Base-by-base conservation (phyloP, 352 stramenopile genomes). In the Phytophthora cajani region DNA sequence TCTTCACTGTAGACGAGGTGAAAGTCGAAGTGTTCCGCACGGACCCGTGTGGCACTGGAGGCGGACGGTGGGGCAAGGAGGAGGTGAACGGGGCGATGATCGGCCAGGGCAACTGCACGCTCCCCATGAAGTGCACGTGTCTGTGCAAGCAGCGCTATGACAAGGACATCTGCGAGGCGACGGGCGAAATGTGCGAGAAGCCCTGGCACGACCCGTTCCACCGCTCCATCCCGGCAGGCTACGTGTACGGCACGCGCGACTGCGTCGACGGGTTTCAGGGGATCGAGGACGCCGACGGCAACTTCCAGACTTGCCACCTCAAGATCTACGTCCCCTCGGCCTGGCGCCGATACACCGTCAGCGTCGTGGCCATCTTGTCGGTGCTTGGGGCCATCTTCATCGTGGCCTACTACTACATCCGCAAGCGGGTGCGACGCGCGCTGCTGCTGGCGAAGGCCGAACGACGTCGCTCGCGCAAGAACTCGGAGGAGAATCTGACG, bases 221-320 rank as follows among this genome's bases (percentile, higher is more conserved):
- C 23, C 84, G 89, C 17, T 69, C 74, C 21, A 90, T 97, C 36
- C 88, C 88, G 6, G 59, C 82, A 1, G 95, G 95, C 25, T 97
- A 90, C 76, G 79, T 98, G 46, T 99, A 99, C 73, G 96, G 97
- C 36, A 98, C 93, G 6, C 78, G 82, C 21, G 74, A 90, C 62
- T 99, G 97, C 63, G 84, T 85, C 6, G 92, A 96, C 59, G 97
- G 97, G 2, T 99, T 98, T 69, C 92, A 99, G 72, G 97, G 97
- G 5, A 77, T 97, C 38, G 84, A 97, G 47, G 92, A 99, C 64
- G 78, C 72, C 10, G 58, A 97, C 21, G 95, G 97, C 19, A 74
- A 88, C 23, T 98, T 99, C 65, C 67, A 85, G 25, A 98, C 84
- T 52, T 99, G 97, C 70, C 97, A 99, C 77, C 69, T 99, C 30